Evolutionary conservation across 208 protist species (phyloP).

Genomic region (Leishmania guyanensis): DNA sequence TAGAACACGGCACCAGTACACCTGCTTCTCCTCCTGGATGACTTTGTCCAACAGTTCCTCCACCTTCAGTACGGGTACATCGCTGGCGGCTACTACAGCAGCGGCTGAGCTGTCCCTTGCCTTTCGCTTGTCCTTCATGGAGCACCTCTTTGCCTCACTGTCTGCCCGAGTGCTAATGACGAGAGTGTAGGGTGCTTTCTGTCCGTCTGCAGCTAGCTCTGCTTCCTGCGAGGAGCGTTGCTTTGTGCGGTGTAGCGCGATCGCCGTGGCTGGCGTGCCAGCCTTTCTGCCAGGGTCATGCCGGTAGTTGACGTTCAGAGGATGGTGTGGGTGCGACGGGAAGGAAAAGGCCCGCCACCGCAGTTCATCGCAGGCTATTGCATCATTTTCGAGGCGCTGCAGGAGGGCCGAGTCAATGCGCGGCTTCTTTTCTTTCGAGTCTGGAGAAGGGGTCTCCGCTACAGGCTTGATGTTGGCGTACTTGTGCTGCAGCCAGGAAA

Average conservation of each 20-base stretch:
- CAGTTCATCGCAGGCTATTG: conserved; percentile 44
- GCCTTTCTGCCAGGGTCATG: conserved; percentile 19
- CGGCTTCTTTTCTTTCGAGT: conserved; percentile 10
- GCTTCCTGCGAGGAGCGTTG: not conserved
- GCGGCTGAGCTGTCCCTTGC: not conserved
- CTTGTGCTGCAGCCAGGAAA: conserved; percentile 46
- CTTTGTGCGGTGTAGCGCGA: conserved; percentile 6
- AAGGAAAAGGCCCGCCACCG: conserved; percentile 54
- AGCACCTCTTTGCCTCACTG: not conserved
- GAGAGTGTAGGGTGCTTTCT: not conserved
- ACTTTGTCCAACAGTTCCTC: conserved; percentile 19
- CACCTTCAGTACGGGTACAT: not conserved
- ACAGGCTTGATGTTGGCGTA: conserved; percentile 17
- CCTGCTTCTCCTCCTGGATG: conserved; percentile 14
- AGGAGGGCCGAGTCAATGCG: conserved; percentile 12
- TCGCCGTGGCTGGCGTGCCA: conserved; percentile 6
- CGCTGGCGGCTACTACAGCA: not conserved
- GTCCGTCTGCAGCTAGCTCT: not conserved
- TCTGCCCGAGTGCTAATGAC: conserved; percentile 19
- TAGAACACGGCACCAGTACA: conserved; percentile 11
- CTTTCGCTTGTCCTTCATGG: conserved; percentile 13
- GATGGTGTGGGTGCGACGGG: conserved; percentile 38
- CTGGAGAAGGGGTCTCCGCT: not conserved
- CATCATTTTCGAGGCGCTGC: conserved; percentile 44
- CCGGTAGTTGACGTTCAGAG: conserved; percentile 36